Evolutionary conservation across 257 asterid genomes (phyloP), one percentile per base, ranked within the genome.

Genomic region (Solanum pennellii): DNA sequence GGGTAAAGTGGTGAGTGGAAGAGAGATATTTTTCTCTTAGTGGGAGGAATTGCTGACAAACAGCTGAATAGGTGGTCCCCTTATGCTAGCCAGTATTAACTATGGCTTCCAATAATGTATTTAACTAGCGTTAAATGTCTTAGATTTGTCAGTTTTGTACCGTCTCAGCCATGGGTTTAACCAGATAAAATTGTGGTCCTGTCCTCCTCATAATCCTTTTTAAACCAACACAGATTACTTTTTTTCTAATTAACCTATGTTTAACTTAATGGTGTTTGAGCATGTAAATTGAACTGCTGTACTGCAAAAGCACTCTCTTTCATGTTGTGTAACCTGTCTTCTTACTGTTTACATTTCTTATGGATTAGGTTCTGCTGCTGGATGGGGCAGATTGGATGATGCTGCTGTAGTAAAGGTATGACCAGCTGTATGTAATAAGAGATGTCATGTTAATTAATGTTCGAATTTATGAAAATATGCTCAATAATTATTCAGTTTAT

Each of bases 371-470:
- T 97, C 99, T 37, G 98, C 99, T 88, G 96, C 98, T 87, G 99
- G 99, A 88, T 97, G 99, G 99, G 99, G 99, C 39, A 94, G 95
- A 82, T 90, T 97, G 74, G 99, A 97, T 89, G 99, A 97, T 94
- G 91, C 98, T 71, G 95, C 95, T 73, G 98, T 97, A 82, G 99
- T 97, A 41, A 97, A 97, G 99, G 99, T 97, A 88, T 87, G 77
- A 16, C 31, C 85, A 87, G 87, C 86, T 83, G 74, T 86, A 60
- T 85, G 16, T 49, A 42, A 80, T 45, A 37, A 41, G 68, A 31
- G 75, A 31, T 27, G 35, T 5, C 66, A 49, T 82, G 44, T 49
- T 80, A 82, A 82, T 82, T 31, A 82, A 69, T 52, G 41, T 84
- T 41, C 31, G 33, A 84, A 9, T 59, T 74, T 45, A 49, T 49